phyloP scores from a whole-genome alignment of 2,329 filamentous ascomycete species.

The Arthrobotrys musiformis region DNA sequence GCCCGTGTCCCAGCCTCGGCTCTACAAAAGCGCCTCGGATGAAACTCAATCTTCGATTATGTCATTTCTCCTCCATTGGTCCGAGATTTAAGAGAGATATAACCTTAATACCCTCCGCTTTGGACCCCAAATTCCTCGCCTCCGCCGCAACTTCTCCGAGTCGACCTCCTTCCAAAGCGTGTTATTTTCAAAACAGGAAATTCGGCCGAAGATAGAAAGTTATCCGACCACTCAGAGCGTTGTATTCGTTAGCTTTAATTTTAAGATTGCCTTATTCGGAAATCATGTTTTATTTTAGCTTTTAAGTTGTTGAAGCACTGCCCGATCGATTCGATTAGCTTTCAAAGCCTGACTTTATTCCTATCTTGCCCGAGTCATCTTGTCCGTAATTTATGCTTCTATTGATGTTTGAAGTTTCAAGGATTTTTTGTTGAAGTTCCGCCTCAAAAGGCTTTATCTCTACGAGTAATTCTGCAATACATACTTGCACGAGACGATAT shows the following conservation, averaged over 20 bases:
- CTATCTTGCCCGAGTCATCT: neutral
- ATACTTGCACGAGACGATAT: neutral
- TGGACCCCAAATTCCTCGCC: too few species aligned
- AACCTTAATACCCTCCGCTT: too few species aligned
- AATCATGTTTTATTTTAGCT: neutral
- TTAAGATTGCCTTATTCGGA: neutral
- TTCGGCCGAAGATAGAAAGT: neutral
- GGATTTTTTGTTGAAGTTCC: neutral
- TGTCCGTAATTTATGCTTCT: neutral
- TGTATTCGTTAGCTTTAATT: neutral
- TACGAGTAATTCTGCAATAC: neutral
- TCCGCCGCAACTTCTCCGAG: too few species aligned
- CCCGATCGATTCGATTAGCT: neutral
- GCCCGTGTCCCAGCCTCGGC: too few species aligned
- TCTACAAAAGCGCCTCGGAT: too few species aligned
- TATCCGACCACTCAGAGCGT: neutral
- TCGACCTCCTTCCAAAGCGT: too few species aligned
- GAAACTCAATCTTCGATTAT: too few species aligned
- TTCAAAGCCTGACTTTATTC: neutral
- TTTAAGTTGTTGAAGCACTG: neutral
- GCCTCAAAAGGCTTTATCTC: neutral
- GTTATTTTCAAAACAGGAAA: conserved; percentile 1
- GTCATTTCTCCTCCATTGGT: too few species aligned
- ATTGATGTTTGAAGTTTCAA: neutral
- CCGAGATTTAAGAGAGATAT: too few species aligned